Conservation (phyloP, 805 yeast genomes). For the Teunomyces barrocoloradensis region DNA sequence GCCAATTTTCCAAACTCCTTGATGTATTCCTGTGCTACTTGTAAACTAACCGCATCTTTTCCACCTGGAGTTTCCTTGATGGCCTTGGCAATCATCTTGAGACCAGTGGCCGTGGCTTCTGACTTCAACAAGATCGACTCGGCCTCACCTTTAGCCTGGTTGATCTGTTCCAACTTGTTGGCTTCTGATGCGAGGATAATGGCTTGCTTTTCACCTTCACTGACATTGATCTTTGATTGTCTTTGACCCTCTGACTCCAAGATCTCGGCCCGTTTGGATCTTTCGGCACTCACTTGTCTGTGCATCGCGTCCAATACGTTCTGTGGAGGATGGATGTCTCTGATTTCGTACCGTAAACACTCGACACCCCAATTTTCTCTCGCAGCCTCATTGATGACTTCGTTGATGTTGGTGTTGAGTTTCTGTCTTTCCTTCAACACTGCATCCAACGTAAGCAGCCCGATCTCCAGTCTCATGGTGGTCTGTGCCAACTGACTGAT, state of each 20-base stretch:
- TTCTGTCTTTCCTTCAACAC: slow-evolving; percentile 75
- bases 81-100: slow-evolving; percentile 62
- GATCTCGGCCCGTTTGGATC: slow-evolving; percentile 84
- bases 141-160: slow-evolving; percentile 72
- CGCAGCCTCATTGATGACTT: slow-evolving; percentile 82
- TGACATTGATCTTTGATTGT: slow-evolving; percentile 75
- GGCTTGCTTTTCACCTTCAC: slow-evolving; percentile 76
- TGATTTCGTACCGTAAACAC: slow-evolving; percentile 80
- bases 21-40: slow-evolving; percentile 80
- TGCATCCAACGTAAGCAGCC: slow-evolving; percentile 74
- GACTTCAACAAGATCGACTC: slow-evolving; percentile 65
- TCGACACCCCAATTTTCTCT: slow-evolving; percentile 76
- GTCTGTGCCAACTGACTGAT: slow-evolving; percentile 85
- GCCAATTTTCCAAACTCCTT: slow-evolving; percentile 81
- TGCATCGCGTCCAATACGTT: slow-evolving; percentile 90
- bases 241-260: slow-evolving; percentile 83
- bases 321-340: slow-evolving; percentile 84
- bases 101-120: slow-evolving; percentile 71
- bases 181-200: slow-evolving; percentile 78
- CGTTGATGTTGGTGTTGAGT: slow-evolving; percentile 68
- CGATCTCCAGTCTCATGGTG: slow-evolving; percentile 87
- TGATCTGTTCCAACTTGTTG: slow-evolving; percentile 55
- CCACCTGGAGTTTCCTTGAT: slow-evolving; percentile 70
- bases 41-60: slow-evolving; percentile 70
- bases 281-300: slow-evolving; percentile 82